Evolutionary conservation across 768 basidiomycete species (phyloP), one percentile per base, ranked within the genome.

Genomic region (Rhodosporidiobolus sp.): DNA sequence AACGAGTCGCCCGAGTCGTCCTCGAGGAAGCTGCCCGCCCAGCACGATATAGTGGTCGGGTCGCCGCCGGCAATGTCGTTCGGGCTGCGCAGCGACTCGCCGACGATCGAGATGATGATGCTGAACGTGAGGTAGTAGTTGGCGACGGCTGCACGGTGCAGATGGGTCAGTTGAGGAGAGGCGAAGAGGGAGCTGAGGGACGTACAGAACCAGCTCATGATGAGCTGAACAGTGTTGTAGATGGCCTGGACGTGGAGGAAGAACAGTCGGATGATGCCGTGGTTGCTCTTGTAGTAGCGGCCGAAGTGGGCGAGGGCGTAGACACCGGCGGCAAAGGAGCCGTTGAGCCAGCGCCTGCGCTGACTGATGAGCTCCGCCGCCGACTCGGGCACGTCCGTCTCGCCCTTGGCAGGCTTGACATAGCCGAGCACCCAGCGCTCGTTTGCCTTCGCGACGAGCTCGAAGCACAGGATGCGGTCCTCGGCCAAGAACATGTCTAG

Each of bases 391-490:
- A 72, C 76, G 87, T 81, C 94, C 30, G 79, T 79, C 65, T 78
- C 79, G 28, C 75, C 79, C 65, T 77, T 97, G 78, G 90, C 90
- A 19, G 93, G 92, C 82, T 98, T 96, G 79, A 98, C 94, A 76
- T 90, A 90, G 22, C 89, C 89, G 78, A 98, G 83, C 4, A 89
- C 91, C 95, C 95, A 98, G 32, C 74, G 55, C 48, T 71, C 91
- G 54, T 86, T 86, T 1, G 86, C 88, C 82, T 97, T 98, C 19
- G 94, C 93, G 30, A 94, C 94, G 64, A 98, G 85, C 80, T 98
- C 94, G 82, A 97, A 98, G 82, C 94, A 97, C 35, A 97, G 85
- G 75, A 97, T 97, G 84, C 94, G 91, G 84, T 95, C 93, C 83
- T 94, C 93, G 67, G 92, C 92, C 79, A 90, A 81, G 83, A 77